These are phyloP conservation scores for Pyrenochaeta sp. DNA, from an alignment of 2,329 filamentous ascomycete genomes.

Conservation along the genomic window DNA sequence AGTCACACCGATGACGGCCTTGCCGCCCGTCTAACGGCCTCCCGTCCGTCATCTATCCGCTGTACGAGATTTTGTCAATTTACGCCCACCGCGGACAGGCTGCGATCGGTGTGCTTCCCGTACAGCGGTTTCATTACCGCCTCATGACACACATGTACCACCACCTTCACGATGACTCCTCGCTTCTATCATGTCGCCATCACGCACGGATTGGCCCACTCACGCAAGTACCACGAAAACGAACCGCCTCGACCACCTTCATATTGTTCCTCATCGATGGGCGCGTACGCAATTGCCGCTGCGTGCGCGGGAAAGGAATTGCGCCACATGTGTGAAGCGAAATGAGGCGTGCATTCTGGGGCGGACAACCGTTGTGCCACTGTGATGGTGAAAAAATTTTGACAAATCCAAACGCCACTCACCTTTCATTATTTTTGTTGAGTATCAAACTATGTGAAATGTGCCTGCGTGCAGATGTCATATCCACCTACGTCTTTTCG, in stretches of 20 bases:
- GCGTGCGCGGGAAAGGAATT: background rate
- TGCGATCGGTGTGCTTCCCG: slow-evolving; percentile 1
- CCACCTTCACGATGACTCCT: background rate
- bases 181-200: background rate
- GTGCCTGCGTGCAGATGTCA: too few relatives aligned
- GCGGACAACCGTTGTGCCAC: background rate
- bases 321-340: background rate
- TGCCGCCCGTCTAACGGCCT: slow-evolving; percentile 18
- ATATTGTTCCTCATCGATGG: too few relatives aligned
- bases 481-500: too few relatives aligned
- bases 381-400: background rate
- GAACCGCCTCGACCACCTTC: too few relatives aligned
- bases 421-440: background rate
- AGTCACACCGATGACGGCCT: slow-evolving; percentile 25
- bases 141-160: background rate
- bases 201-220: background rate
- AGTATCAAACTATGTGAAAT: too few relatives aligned
- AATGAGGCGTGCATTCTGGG: background rate
- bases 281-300: background rate
- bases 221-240: too few relatives aligned
- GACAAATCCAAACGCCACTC: background rate
- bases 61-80: slow-evolving; percentile 9
- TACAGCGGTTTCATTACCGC: background rate
- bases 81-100: background rate
- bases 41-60: slow-evolving; percentile 21